These are phyloP conservation scores for Limnomonas spitsbergensis DNA, from an alignment of 139 green algal species.

Conservation along the genomic window DNA sequence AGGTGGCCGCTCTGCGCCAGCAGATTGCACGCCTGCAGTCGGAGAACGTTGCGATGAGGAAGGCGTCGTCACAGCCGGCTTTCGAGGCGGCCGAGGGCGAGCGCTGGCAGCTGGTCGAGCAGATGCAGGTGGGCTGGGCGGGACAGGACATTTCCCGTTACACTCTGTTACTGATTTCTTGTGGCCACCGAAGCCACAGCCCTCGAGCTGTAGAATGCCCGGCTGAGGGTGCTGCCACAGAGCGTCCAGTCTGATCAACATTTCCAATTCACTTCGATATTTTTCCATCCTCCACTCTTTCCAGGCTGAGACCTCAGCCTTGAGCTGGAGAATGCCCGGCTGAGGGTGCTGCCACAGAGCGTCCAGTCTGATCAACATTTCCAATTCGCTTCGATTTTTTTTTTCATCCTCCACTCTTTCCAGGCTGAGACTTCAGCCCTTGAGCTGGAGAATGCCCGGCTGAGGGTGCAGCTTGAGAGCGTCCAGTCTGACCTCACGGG, in stretches of 20 bases:
- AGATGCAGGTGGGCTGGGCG: slow-evolving; percentile 53
- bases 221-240: too few relatives aligned
- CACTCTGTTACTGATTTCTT: too few relatives aligned
- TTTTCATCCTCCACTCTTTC: too few relatives aligned
- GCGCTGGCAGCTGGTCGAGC: slow-evolving; percentile 38
- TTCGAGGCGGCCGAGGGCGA: not conserved
- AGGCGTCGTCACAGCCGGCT: not conserved
- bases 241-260: too few relatives aligned
- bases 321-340: slow-evolving; percentile 61
- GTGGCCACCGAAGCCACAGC: too few relatives aligned
- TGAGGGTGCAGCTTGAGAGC: slow-evolving; percentile 55
- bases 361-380: too few relatives aligned
- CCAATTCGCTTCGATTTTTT: too few relatives aligned
- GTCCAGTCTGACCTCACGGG: not conserved
- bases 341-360: too few relatives aligned
- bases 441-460: slow-evolving; percentile 54
- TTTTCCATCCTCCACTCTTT: too few relatives aligned
- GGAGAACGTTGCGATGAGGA: slow-evolving; percentile 19
- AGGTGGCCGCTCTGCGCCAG: slow-evolving; percentile 39
- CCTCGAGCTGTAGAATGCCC: too few relatives aligned
- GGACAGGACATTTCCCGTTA: too few relatives aligned
- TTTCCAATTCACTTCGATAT: too few relatives aligned
- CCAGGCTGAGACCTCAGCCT: slow-evolving; percentile 52
- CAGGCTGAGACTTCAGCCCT: slow-evolving; percentile 49
- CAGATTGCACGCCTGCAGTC: slow-evolving; percentile 12